phyloP scores from a whole-genome alignment of 148 eudicot genomes.

The Arbutus unedo region DNA sequence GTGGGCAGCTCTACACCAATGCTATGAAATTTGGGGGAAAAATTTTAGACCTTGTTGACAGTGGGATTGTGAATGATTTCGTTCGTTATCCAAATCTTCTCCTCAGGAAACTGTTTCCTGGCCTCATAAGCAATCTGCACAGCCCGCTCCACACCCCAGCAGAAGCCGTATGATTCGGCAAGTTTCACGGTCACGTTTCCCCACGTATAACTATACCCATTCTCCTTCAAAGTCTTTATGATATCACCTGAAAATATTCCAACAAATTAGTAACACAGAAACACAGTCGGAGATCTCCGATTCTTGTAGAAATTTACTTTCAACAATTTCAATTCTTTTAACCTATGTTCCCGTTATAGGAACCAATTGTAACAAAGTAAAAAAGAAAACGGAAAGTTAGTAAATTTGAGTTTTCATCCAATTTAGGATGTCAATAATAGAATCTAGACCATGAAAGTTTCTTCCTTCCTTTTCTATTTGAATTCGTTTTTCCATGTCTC shows the following conservation, averaged over 20 bases:
- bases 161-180: constrained; percentile 91
- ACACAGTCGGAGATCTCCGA: neutral
- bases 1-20: neutral
- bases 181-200: constrained; percentile 91
- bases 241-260: constrained; percentile 65
- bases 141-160: constrained; percentile 99
- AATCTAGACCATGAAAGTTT: neutral
- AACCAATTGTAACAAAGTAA: neutral
- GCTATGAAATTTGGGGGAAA: neutral
- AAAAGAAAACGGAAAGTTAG: neutral
- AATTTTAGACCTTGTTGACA: constrained; percentile 67
- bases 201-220: constrained; percentile 83
- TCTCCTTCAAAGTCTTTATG: constrained; percentile 84
- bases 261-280: neutral
- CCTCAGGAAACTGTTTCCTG: constrained; percentile 74
- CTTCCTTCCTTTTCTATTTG: too few species aligned
- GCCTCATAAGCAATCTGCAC: constrained; percentile 99
- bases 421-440: neutral
- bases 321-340: neutral
- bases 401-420: neutral
- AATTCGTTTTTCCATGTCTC: neutral
- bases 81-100: constrained; percentile 90
- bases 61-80: constrained; percentile 98
- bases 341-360: neutral
- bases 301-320: neutral